These are phyloP conservation scores for Fusarium dlaminii DNA, from an alignment of 2,329 filamentous ascomycete genomes.

Conservation along the genomic window DNA sequence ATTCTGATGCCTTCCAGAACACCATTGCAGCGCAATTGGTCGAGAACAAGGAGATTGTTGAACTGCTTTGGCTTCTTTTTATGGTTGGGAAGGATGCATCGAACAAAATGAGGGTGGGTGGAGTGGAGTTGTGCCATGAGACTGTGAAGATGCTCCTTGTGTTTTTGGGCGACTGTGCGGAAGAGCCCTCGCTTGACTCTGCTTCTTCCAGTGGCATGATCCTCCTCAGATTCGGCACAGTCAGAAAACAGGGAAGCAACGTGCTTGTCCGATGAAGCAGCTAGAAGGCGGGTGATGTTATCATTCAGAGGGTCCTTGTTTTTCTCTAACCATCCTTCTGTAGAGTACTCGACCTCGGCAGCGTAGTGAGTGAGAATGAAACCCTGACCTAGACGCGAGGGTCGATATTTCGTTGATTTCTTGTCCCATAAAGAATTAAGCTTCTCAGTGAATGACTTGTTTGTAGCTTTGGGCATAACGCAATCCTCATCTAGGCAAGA, in stretches of 20 bases:
- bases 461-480: constrained; percentile 98
- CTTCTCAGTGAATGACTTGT: constrained; percentile 97
- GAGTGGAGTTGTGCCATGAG: constrained; percentile 94
- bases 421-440: constrained; percentile 97
- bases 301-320: constrained; percentile 99
- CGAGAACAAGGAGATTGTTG: constrained; percentile 89
- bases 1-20: constrained; percentile 99
- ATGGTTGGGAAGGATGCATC: constrained; percentile 97
- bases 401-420: constrained; percentile 91
- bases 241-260: constrained; percentile 87
- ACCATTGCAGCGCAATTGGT: constrained; percentile 98
- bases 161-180: constrained; percentile 93
- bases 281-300: constrained; percentile 90
- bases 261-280: constrained; percentile 83
- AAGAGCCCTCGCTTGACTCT: constrained; percentile 97
- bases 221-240: constrained; percentile 84
- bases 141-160: constrained; percentile 98
- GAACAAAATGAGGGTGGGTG: constrained; percentile 97
- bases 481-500: constrained; percentile 97
- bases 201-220: constrained; percentile 71
- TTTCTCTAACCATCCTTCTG: constrained; percentile 95
- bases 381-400: constrained; percentile 86
- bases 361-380: constrained; percentile 98
- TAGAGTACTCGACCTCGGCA: constrained; percentile 96
- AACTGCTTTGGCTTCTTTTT: constrained; percentile 97